Conservation (phyloP, 2,329 filamentous ascomycete species). For the Colletotrichum sansevieriae region DNA sequence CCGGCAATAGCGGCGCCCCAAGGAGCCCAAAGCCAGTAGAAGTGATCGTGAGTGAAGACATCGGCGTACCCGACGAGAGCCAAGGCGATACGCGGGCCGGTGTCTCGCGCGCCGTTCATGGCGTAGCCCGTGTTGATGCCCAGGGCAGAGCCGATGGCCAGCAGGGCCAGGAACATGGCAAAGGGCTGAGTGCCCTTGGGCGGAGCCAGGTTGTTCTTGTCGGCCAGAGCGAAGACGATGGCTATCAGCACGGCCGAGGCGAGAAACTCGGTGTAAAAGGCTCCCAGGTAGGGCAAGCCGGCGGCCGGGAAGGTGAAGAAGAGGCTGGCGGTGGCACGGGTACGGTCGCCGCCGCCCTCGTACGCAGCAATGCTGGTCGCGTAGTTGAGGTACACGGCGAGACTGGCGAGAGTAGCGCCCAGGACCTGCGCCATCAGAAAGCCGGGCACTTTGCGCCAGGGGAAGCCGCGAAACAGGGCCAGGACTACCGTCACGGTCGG, state of each 20-base stretch:
- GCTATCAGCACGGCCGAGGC: conserved; percentile 53
- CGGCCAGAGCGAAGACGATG: conserved; percentile 52
- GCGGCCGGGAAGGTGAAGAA: conserved; percentile 47
- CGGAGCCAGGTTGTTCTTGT: conserved; percentile 54
- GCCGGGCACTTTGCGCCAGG: conserved; percentile 49
- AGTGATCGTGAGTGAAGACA: conserved; percentile 46
- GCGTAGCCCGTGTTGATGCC: conserved; percentile 54
- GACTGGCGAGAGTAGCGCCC: conserved; percentile 44
- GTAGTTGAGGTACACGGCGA: conserved; percentile 44
- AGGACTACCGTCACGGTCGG: conserved; percentile 53
- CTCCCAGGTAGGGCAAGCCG: conserved; percentile 49
- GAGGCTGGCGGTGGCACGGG: conserved; percentile 46
- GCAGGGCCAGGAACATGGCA: conserved; percentile 52
- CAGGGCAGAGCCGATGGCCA: conserved; percentile 52
- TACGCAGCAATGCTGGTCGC: conserved; percentile 48
- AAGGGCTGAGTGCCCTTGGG: conserved; percentile 54
- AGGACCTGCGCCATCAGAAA: conserved; percentile 50
- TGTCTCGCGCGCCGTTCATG: conserved; percentile 54
- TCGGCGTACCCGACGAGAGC: conserved; percentile 50
- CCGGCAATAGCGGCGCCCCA: conserved; percentile 47
- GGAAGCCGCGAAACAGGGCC: conserved; percentile 53
- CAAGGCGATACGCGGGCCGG: conserved; percentile 51
- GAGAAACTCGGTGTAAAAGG: conserved; percentile 53
- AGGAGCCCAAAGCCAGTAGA: conserved; percentile 52
- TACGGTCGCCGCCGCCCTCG: conserved; percentile 49